phyloP scores from a whole-genome alignment of 352 stramenopile genomes.

The Phytophthora hybrid region DNA sequence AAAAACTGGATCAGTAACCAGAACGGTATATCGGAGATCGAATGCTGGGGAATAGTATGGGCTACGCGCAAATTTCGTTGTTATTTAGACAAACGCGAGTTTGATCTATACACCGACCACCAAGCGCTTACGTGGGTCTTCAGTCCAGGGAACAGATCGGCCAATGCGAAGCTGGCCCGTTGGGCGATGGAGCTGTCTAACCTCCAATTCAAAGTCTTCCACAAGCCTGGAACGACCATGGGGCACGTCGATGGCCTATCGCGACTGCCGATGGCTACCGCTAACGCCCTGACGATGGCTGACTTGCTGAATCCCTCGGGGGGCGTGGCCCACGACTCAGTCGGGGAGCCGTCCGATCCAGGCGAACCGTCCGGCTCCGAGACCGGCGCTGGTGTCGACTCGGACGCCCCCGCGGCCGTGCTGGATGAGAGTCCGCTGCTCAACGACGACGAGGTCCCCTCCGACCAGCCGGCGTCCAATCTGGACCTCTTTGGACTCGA shows the following conservation, averaged over 20 bases:
- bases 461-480: background rate
- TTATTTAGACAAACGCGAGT: too few species aligned
- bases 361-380: background rate
- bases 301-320: background rate
- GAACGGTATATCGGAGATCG: too few species aligned
- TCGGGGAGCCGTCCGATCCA: background rate
- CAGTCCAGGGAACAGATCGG: too few species aligned
- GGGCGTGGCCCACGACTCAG: background rate
- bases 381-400: background rate
- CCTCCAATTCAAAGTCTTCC: constrained; percentile 7
- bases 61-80: too few species aligned
- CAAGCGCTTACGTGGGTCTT: too few species aligned
- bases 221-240: constrained; percentile 6
- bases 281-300: background rate
- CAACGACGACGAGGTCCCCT: too few species aligned
- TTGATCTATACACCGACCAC: too few species aligned
- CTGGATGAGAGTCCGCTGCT: background rate
- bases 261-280: background rate
- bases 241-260: constrained; percentile 10
- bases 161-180: constrained; percentile 5
- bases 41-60: too few species aligned
- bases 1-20: too few species aligned
- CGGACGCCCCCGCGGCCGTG: background rate
- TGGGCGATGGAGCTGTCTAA: constrained; percentile 10
- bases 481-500: constrained; percentile 2